Evolutionary conservation across 2,329 filamentous ascomycete species (phyloP).

Genomic region (Botrytis elliptica): DNA sequence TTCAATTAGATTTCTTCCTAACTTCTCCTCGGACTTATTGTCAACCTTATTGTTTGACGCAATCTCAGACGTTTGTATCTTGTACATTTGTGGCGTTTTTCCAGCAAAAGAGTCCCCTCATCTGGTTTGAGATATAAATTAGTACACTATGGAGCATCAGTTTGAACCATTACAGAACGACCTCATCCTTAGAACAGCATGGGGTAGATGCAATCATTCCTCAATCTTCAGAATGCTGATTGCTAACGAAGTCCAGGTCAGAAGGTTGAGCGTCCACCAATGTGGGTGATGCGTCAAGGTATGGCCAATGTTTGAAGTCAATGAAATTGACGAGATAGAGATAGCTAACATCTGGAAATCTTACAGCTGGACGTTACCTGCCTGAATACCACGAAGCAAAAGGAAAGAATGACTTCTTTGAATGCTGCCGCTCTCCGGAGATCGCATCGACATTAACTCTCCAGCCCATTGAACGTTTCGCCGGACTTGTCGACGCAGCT

Average conservation of each 20-base stretch:
- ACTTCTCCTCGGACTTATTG: not conserved
- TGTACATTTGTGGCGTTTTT: not conserved
- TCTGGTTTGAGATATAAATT: not conserved
- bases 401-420: conserved; percentile 89
- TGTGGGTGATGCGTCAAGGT: conserved; percentile 99
- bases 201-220: conserved; percentile 55
- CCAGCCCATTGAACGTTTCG: conserved; percentile 90
- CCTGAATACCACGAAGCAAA: conserved; percentile 98
- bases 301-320: conserved; percentile 29
- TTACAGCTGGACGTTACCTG: conserved; percentile 85
- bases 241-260: conserved; percentile 58
- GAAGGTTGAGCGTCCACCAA: conserved; percentile 86
- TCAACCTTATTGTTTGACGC: not conserved
- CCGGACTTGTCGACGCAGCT: conserved; percentile 86
- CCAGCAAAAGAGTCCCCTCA: not conserved
- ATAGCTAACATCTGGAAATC: not conserved
- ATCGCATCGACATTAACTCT: conserved; percentile 91
- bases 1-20: not conserved
- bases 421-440: conserved; percentile 91
- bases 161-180: conserved; percentile 92
- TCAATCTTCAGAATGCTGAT: not conserved
- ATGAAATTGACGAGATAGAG: conserved; percentile 8
- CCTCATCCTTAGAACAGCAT: conserved; percentile 82
- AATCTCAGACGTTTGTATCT: not conserved
- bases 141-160: conserved; percentile 56